phyloP scores from a whole-genome alignment of 179 eudicot species.

The Nepenthes alata region DNA sequence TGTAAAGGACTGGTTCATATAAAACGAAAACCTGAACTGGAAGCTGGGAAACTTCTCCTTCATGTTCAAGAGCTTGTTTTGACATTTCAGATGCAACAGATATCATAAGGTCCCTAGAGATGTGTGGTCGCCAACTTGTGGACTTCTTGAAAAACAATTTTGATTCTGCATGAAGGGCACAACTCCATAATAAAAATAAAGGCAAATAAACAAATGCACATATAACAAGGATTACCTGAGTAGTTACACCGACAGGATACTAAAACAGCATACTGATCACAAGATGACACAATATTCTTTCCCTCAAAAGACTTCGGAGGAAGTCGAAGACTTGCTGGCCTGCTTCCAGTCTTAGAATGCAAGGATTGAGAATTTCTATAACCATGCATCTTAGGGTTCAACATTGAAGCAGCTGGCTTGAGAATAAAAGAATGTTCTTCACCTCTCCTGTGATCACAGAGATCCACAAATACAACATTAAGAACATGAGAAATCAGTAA shows the following conservation, averaged over 20 bases:
- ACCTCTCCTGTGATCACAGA: slow-evolving; percentile 64
- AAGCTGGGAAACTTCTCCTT: slow-evolving; percentile 57
- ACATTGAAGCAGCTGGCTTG: slow-evolving; percentile 59
- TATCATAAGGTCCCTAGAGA: slow-evolving; percentile 79
- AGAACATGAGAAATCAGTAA: neutral
- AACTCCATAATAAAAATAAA: slow-evolving; percentile 1
- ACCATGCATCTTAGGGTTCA: slow-evolving; percentile 36
- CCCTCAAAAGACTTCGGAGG: slow-evolving; percentile 29
- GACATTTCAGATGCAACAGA: slow-evolving; percentile 96
- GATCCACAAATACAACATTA: slow-evolving; percentile 7
- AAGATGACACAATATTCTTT: slow-evolving; percentile 27
- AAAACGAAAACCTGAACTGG: slow-evolving; percentile 60
- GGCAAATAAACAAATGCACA: neutral
- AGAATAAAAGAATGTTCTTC: slow-evolving; percentile 97
- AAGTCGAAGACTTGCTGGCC: slow-evolving; percentile 25
- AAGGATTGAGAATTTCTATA: slow-evolving; percentile 23
- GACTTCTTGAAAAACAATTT: slow-evolving; percentile 85
- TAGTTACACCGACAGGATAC: slow-evolving; percentile 92
- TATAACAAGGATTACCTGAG: slow-evolving; percentile 37
- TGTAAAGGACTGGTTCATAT: neutral
- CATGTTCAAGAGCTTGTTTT: slow-evolving; percentile 40
- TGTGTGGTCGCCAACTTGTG: slow-evolving; percentile 77
- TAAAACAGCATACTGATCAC: slow-evolving; percentile 65
- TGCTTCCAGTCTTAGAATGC: slow-evolving; percentile 29
- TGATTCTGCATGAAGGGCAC: slow-evolving; percentile 42